phyloP scores from a whole-genome alignment of 2,329 filamentous ascomycete species.

The Alternaria novae-zelandiae region DNA sequence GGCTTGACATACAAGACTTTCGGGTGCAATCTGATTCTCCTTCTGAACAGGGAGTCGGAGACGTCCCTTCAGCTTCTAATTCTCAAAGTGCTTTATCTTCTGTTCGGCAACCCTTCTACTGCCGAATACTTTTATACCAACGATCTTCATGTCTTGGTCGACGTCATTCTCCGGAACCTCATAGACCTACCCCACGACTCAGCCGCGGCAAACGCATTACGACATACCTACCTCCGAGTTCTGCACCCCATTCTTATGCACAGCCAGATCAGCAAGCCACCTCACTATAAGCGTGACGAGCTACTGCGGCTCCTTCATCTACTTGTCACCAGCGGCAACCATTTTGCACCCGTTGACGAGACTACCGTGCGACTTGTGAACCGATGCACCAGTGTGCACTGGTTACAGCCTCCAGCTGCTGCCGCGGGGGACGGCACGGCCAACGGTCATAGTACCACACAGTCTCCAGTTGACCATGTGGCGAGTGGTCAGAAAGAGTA shows the following conservation, averaged over 20 bases:
- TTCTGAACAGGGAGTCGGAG: slow-evolving; percentile 92
- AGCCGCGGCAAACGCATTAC: slow-evolving; percentile 59
- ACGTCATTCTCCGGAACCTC: slow-evolving; percentile 96
- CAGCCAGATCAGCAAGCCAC: slow-evolving; percentile 84
- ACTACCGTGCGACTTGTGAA: slow-evolving; percentile 79
- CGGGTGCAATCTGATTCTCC: slow-evolving; percentile 94
- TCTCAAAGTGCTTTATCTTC: slow-evolving; percentile 89
- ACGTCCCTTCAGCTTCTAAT: slow-evolving; percentile 96
- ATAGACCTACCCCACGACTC: slow-evolving; percentile 89
- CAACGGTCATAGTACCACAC: slow-evolving; percentile 25
- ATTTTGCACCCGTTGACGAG: slow-evolving; percentile 82
- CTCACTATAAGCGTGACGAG: slow-evolving; percentile 91
- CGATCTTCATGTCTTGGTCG: slow-evolving; percentile 89
- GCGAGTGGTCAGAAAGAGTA: slow-evolving; percentile 46
- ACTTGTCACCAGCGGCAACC: slow-evolving; percentile 67
- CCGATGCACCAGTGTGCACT: slow-evolving; percentile 74
- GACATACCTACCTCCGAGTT: slow-evolving; percentile 94
- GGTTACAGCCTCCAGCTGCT: slow-evolving; percentile 57
- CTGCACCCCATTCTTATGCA: slow-evolving; percentile 89
- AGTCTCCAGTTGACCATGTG: slow-evolving; percentile 31
- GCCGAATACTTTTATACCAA: slow-evolving; percentile 99
- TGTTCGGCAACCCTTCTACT: slow-evolving; percentile 90
- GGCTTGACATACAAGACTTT: slow-evolving; percentile 89
- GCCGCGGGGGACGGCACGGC: slow-evolving; percentile 20
- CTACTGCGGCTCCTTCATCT: slow-evolving; percentile 77